A percentile compares a stretch with the other conserved stretches of the same genome.
These are phyloP conservation scores for Penicillium simplicissimum DNA, from an alignment of 495 filamentous ascomycete species.

Conservation along the genomic window DNA sequence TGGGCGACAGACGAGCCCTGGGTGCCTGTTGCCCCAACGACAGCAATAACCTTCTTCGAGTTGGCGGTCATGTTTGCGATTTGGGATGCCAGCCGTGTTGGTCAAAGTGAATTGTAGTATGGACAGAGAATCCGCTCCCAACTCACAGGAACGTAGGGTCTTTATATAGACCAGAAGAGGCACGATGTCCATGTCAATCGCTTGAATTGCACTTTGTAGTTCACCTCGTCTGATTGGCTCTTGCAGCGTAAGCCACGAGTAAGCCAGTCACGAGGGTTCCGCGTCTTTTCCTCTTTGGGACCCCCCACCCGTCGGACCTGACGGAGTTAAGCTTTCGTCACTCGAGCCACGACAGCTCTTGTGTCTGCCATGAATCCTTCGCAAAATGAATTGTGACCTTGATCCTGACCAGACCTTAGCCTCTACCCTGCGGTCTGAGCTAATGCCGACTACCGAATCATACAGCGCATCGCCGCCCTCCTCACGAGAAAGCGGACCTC, in stretches of 20 bases:
- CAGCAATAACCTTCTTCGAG: background rate
- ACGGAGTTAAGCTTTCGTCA: background rate
- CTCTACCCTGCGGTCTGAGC: background rate
- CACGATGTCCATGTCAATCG: background rate
- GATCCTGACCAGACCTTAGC: background rate
- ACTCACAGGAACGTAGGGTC: background rate
- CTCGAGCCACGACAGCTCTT: background rate
- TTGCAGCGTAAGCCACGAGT: slow-evolving; percentile 1
- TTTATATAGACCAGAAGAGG: background rate
- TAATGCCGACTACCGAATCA: background rate
- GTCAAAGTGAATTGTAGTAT: background rate
- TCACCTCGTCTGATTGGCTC: background rate
- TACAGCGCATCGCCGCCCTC: background rate
- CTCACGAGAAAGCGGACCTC: background rate
- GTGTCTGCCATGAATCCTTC: background rate
- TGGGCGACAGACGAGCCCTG: slow-evolving; percentile 1
- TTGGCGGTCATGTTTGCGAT: background rate
- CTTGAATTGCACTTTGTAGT: background rate
- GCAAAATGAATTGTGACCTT: background rate
- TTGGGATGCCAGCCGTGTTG: background rate
- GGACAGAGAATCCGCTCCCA: background rate
- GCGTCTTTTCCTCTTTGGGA: background rate
- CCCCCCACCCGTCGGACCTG: background rate
- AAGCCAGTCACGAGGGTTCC: too few species aligned
- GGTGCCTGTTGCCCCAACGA: background rate